Evolutionary conservation across 2,329 filamentous ascomycete genomes (phyloP).

Genomic region (Conoideocrella luteorostrata): DNA sequence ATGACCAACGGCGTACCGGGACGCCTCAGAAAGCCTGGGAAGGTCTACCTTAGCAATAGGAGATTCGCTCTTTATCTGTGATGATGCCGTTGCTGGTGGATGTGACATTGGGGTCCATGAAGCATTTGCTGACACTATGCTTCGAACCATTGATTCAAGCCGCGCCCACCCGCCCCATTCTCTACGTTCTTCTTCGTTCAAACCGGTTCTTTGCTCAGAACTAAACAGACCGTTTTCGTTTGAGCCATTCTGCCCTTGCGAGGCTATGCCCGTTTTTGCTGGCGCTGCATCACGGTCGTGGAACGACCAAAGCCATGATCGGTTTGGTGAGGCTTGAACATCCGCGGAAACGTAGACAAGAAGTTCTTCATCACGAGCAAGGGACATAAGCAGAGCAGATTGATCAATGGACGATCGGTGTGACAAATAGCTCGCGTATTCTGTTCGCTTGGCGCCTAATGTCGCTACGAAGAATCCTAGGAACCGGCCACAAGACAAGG

Average conservation of each 20-base stretch:
- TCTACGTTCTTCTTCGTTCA: conserved; percentile 50
- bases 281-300: conserved; percentile 41
- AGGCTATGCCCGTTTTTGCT: conserved; percentile 13
- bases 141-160: conserved; percentile 47
- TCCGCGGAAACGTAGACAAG: conserved; percentile 82
- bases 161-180: conserved; percentile 80
- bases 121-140: conserved; percentile 22
- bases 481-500: conserved; percentile 73
- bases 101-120: conserved; percentile 26
- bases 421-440: conserved; percentile 34
- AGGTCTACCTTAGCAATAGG: conserved; percentile 20
- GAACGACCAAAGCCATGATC: conserved; percentile 76
- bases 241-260: conserved; percentile 15
- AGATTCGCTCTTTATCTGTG: conserved; percentile 30
- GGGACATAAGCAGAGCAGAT: conserved; percentile 23
- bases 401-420: conserved; percentile 26
- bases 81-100: conserved; percentile 22
- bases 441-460: conserved; percentile 50
- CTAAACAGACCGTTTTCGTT: conserved; percentile 35
- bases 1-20: conserved; percentile 23
- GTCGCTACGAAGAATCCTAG: conserved; percentile 72
- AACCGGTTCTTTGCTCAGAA: conserved; percentile 41
- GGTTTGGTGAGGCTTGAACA: conserved; percentile 70
- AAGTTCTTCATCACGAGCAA: conserved; percentile 71
- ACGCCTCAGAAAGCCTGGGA: conserved; percentile 22